phyloP scores from a whole-genome alignment of 148 eudicot species.

The Heliosperma pusillum region DNA sequence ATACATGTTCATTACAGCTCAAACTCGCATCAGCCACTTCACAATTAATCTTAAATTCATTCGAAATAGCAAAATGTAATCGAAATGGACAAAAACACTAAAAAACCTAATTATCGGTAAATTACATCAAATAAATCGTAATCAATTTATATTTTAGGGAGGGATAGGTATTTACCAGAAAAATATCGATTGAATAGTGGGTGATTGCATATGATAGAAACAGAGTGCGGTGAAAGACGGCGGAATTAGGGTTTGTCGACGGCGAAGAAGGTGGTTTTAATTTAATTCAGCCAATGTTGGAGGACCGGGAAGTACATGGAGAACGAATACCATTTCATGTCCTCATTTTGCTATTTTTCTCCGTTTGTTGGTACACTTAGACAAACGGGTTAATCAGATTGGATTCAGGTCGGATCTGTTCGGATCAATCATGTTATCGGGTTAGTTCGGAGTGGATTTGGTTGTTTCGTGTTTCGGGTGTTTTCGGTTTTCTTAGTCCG shows the following conservation, averaged over 20 bases:
- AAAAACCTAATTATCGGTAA: background rate
- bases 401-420: no score
- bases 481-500: no score
- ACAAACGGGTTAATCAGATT: no score
- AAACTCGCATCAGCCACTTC: background rate
- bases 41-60: background rate
- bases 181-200: background rate
- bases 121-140: background rate
- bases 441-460: no score
- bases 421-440: no score
- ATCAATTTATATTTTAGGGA: background rate
- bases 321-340: background rate
- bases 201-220: background rate
- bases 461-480: no score
- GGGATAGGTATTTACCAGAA: slow-evolving; percentile 5
- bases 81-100: background rate
- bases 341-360: no score
- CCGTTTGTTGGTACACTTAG: no score
- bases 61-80: background rate
- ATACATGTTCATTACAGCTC: background rate
- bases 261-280: background rate
- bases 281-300: background rate
- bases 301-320: background rate
- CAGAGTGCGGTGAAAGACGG: background rate
- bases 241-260: slow-evolving; percentile 9